Evolutionary conservation across 192 early-diverging fungal species (phyloP), one percentile per base, ranked within the genome.

Genomic region (Podila epigama): DNA sequence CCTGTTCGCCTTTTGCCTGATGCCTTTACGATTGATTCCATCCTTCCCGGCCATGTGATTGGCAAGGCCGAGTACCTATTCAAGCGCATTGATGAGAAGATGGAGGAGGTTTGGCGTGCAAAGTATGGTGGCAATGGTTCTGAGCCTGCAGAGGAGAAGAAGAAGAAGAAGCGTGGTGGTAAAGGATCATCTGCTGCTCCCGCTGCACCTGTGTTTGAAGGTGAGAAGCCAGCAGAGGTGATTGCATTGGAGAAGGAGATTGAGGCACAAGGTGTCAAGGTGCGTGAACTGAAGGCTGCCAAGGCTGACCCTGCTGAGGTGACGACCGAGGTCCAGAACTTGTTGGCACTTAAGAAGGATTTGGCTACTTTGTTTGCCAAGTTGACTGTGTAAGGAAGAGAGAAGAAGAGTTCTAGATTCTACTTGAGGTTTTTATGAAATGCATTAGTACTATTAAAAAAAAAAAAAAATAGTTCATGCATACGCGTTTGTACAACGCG

Each of bases 21-120:
- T 40, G 79, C 81, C 9, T 97, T 92, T 80, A 69, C 82, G 15
- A 70, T 87, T 15, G 98, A 94, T 59, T 22, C 66, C 3, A 89
- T 98, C 58, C 69, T 80, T n/a, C 72, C 87, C 3, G 95, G 93
- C 9, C 98, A 99, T 75, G 81, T 82, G 58, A 86, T 98, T 56
- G 91, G 90, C 66, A 90, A 90, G 68, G 82, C 97, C 40, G 94
- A 94, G 70, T 95, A 98, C 77, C 86, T 99, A 51, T 99, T 99
- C 83, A 89, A 84, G 55, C 83, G 73, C 53, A 97, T 99, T 70
- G 94, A 97, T 58, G 91, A 94, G 68, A 89, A 91, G 82, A 86
- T 86, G 82, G 91, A 88, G 48, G 88, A 92, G n/a, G 85, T 89
- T 52, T 93, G 89, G 87, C 86, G 92, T 22, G 59, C 69, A 15